A percentile compares a stretch with the other conserved stretches of the same genome.
Evolutionary conservation across 2,329 filamentous ascomycete genomes (phyloP).

Genomic region (Trichoderma sp.): DNA sequence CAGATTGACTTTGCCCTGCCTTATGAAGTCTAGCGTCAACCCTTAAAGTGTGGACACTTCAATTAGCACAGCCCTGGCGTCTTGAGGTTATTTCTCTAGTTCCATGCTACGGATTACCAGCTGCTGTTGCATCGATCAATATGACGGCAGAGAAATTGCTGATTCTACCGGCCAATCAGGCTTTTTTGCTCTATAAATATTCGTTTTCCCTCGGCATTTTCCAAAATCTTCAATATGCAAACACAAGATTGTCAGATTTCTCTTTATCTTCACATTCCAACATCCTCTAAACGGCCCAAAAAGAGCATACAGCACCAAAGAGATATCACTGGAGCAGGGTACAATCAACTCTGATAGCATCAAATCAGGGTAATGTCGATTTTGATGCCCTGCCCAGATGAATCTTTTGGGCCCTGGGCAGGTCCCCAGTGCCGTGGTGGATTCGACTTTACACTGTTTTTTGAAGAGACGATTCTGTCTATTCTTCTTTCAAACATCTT

Average conservation of each 20-base stretch:
- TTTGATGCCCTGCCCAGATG: background rate
- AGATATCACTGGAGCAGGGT: background rate
- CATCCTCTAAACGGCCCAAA: no score
- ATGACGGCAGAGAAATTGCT: background rate
- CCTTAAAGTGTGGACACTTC: background rate
- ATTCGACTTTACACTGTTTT: conserved; percentile 26
- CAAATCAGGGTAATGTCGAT: background rate
- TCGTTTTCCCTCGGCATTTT: no score
- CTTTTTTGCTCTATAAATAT: background rate
- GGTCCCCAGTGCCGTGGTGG: conserved; percentile 22
- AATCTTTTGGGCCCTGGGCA: conserved; percentile 17
- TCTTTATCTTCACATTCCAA: background rate
- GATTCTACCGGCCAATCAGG: background rate
- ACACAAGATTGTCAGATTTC: background rate
- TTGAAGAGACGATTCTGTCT: conserved; percentile 23
- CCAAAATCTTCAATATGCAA: no score
- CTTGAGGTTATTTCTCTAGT: background rate
- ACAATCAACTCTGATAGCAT: background rate
- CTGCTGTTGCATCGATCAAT: background rate
- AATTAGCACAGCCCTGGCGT: background rate
- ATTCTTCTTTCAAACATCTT: conserved; percentile 14
- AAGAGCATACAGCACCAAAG: background rate
- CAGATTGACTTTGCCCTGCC: background rate
- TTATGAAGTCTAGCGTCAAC: background rate
- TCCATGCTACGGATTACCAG: background rate